Evolutionary conservation across 768 basidiomycete genomes (phyloP), one percentile per base, ranked within the genome.

Genomic region (Amyloporia xantha): DNA sequence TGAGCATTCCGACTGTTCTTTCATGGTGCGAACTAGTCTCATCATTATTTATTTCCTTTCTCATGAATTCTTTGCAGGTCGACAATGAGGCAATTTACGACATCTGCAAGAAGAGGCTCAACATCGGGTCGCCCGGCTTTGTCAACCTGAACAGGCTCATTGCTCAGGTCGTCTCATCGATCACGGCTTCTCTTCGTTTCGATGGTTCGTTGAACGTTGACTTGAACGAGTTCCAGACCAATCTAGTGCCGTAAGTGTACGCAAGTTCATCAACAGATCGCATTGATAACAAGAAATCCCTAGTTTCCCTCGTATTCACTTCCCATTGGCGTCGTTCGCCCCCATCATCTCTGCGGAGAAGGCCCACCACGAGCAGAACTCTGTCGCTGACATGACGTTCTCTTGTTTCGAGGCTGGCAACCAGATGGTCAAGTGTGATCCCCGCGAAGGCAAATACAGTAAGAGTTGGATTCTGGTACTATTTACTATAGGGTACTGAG

Each of bases 1-100:
- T 50, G 96, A 98, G 70, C 96, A 99, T 72, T 96, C 96, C n/a
- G 96, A 99, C 74, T 99, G 96, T 70, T 97, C 96, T 30, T 99
- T 99, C 79, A 98, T 99, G 95, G 96, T 86, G 54, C 44, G 46
- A 47, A 10, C 12, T 21, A 19, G 47, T 27, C 13, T 1, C 11
- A 20, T 5, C 23, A 36, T 41, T 6, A 27, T 26, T 12, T 19
- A n/a, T n/a, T 36, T 50, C 17, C 25, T 39, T 12, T 38, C 19
- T 9, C 37, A 20, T 33, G 26, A 23, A 19, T 15, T 45, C 12
- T 28, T 24, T n/a, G 11, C 41, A 66, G 65, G 66, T 70, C 24
- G 81, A 83, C 62, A 83, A 83, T 66, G 81, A 83, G 67, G 81
- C 78, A 37, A 81, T 82, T 57, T 81, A 82, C 69, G 79, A 81